Evolutionary conservation across 2,329 filamentous ascomycete genomes (phyloP).

Genomic region (Fusarium brevicatenulatum): DNA sequence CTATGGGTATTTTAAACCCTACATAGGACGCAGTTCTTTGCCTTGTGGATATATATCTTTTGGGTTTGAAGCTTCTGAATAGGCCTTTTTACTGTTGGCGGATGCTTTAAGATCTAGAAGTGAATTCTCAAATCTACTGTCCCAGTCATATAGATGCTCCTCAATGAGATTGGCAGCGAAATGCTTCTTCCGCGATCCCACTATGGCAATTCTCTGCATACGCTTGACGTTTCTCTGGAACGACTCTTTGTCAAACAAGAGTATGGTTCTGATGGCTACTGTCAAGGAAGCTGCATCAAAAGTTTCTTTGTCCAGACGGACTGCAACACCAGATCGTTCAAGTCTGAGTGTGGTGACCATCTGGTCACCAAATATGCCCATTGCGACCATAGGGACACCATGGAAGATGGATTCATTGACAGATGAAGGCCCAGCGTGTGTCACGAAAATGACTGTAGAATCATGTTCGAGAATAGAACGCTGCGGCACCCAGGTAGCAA

Average conservation of each 20-base stretch:
- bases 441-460: not conserved
- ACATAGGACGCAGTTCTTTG: not conserved
- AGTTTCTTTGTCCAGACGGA: not conserved
- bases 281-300: not conserved
- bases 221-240: not conserved
- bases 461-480: not conserved
- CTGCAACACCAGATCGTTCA: not conserved
- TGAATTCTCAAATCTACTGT: not conserved
- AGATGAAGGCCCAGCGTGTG: not conserved
- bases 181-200: not conserved
- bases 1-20: no score
- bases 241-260: not conserved
- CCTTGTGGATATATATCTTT: not conserved
- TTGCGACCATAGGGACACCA: constrained; percentile 1
- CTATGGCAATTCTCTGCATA: not conserved
- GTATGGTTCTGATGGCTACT: not conserved
- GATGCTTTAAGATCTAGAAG: not conserved
- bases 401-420: constrained; percentile 7
- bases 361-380: constrained; percentile 3
- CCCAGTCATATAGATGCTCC: constrained; percentile 3
- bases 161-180: not conserved
- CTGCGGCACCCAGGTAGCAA: not conserved
- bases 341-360: not conserved
- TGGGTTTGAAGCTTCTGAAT: not conserved
- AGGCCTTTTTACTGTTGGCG: fast-evolving